Percentiles rank a stretch among this genome's conserved stretches.
These are phyloP conservation scores for Talaromyces atroroseus DNA, from an alignment of 2,329 filamentous ascomycete genomes.

Conservation along the genomic window DNA sequence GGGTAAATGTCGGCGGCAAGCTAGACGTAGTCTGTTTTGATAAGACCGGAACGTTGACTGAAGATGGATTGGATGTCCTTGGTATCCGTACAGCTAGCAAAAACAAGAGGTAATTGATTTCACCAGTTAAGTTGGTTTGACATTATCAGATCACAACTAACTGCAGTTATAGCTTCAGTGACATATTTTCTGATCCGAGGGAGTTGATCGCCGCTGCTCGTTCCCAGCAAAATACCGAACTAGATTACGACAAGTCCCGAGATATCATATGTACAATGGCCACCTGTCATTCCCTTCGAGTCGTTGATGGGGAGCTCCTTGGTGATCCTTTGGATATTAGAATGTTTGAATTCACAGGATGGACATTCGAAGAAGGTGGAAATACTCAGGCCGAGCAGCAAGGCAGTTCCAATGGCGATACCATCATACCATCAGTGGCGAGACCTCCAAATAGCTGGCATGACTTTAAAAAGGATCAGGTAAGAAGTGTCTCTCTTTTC, in stretches of 20 bases:
- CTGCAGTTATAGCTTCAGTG: constrained; percentile 55
- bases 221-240: constrained; percentile 54
- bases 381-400: constrained; percentile 57
- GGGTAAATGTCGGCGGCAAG: constrained; percentile 94
- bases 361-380: constrained; percentile 81
- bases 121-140: background rate
- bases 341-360: constrained; percentile 96
- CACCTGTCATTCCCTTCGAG: constrained; percentile 86
- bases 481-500: background rate
- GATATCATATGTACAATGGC: constrained; percentile 91
- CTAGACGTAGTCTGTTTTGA: constrained; percentile 96
- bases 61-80: constrained; percentile 90
- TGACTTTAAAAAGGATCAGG: constrained; percentile 25
- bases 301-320: constrained; percentile 80
- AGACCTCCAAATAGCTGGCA: constrained; percentile 63
- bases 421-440: constrained; percentile 71
- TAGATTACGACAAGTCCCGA: constrained; percentile 58
- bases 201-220: constrained; percentile 52
- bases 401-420: constrained; percentile 70
- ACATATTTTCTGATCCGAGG: constrained; percentile 63
- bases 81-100: constrained; percentile 74
- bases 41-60: constrained; percentile 96
- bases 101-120: constrained; percentile 38
- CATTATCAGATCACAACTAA: constrained; percentile 14
- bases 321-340: constrained; percentile 94